These are phyloP conservation scores for Fusarium ramigenum DNA, from an alignment of 2,329 filamentous ascomycete species.

Conservation along the genomic window DNA sequence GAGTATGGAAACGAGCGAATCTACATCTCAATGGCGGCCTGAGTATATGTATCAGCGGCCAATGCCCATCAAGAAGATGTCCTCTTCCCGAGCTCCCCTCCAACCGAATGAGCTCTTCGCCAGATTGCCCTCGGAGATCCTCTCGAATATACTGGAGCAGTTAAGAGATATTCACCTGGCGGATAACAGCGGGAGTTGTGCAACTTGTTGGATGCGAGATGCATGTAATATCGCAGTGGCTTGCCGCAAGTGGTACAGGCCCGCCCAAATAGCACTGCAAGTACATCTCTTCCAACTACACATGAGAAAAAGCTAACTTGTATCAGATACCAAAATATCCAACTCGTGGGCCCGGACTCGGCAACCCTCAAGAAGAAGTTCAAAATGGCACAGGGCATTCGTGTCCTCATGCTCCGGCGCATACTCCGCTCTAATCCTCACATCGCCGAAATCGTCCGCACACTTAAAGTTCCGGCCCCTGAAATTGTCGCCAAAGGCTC, in stretches of 20 bases:
- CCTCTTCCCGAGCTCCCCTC: conserved; percentile 41
- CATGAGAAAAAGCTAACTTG: conserved; percentile 13
- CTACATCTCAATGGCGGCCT: conserved; percentile 35
- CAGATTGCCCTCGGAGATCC: conserved; percentile 66
- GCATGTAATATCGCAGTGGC: conserved; percentile 60
- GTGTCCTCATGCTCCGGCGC: conserved; percentile 65
- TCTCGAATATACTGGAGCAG: conserved; percentile 64
- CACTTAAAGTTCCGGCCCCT: conserved; percentile 62
- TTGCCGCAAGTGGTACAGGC: conserved; percentile 62
- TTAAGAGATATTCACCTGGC: conserved; percentile 62
- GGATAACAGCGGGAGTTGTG: conserved; percentile 61
- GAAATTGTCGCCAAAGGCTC: conserved; percentile 50
- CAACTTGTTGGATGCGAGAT: conserved; percentile 73
- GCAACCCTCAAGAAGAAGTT: conserved; percentile 65
- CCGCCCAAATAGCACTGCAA: conserved; percentile 62
- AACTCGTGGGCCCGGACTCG: conserved; percentile 67
- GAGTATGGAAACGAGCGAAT: conserved; percentile 54
- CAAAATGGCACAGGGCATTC: conserved; percentile 61
- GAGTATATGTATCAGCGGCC: conserved; percentile 38
- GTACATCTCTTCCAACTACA: conserved; percentile 31
- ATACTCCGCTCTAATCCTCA: conserved; percentile 64
- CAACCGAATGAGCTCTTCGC: conserved; percentile 62
- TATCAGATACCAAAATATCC: conserved; percentile 66
- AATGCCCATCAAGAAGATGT: conserved; percentile 32
- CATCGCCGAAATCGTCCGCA: conserved; percentile 64